Conservation (phyloP, 2,329 filamentous ascomycete species). For the Penicillium aurantiogriseum region DNA sequence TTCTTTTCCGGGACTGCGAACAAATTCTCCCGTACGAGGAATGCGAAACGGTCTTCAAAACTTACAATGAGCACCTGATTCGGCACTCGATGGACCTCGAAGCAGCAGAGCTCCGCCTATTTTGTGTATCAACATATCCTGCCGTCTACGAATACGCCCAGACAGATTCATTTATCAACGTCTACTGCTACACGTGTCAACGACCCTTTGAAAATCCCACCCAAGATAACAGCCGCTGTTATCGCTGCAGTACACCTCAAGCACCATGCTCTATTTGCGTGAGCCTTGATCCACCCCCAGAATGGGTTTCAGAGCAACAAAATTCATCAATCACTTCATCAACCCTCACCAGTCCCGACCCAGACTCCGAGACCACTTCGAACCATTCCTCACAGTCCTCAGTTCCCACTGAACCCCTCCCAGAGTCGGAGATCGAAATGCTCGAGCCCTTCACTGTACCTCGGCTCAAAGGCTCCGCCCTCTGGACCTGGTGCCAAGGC, state of each 20-base stretch:
- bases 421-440: constrained; percentile 27
- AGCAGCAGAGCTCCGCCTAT: constrained; percentile 56
- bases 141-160: constrained; percentile 58
- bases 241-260: constrained; percentile 48
- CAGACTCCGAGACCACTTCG: constrained; percentile 31
- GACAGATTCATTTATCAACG: constrained; percentile 54
- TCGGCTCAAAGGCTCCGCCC: constrained; percentile 35
- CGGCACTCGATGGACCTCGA: constrained; percentile 45
- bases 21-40: constrained; percentile 45
- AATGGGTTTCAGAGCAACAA: constrained; percentile 37
- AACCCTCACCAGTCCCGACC: constrained; percentile 12
- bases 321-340: constrained; percentile 11
- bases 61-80: constrained; percentile 57
- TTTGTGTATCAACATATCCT: constrained; percentile 56
- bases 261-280: constrained; percentile 44
- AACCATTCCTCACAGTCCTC: constrained; percentile 47
- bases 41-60: constrained; percentile 55
- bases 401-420: constrained; percentile 34
- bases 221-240: constrained; percentile 51
- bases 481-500: constrained; percentile 59
- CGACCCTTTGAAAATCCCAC: constrained; percentile 54
- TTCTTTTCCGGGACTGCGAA: constrained; percentile 40
- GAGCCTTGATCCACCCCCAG: constrained; percentile 41
- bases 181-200: constrained; percentile 57
- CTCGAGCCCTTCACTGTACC: constrained; percentile 28